A percentile compares a stretch with the other conserved stretches of the same genome.
These are phyloP conservation scores for Xylaria venustula DNA, from an alignment of 495 filamentous ascomycete genomes.

Conservation along the genomic window DNA sequence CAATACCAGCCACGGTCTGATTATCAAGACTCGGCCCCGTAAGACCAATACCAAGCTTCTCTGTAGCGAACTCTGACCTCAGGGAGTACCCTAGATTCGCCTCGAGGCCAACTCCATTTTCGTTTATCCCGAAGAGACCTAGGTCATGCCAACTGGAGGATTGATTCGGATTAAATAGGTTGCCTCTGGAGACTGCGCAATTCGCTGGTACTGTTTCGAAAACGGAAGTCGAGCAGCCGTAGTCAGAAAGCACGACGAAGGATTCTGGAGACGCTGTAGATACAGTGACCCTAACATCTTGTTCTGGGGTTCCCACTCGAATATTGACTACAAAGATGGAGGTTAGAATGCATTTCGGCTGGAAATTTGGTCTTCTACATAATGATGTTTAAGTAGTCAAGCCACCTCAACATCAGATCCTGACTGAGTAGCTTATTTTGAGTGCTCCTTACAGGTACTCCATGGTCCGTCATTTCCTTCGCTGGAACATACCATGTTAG, in stretches of 20 bases:
- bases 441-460: conserved; percentile 23
- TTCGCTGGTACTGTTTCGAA: conserved; percentile 31
- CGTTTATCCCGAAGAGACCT: conserved; percentile 36
- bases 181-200: conserved; percentile 48
- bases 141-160: conserved; percentile 49
- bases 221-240: conserved; percentile 34
- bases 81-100: conserved; percentile 42
- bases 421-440: too few species aligned
- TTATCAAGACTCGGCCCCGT: conserved; percentile 44
- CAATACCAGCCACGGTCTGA: conserved; percentile 48
- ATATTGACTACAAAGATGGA: conserved; percentile 11
- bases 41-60: conserved; percentile 50
- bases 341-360: too few species aligned
- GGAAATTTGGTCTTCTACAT: too few species aligned
- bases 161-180: conserved; percentile 43
- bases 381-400: too few species aligned
- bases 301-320: conserved; percentile 36
- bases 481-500: conserved; percentile 19
- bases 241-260: conserved; percentile 37
- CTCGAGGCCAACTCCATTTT: conserved; percentile 38
- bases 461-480: conserved; percentile 45
- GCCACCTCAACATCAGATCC: too few species aligned
- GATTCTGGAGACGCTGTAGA: conserved; percentile 37
- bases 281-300: conserved; percentile 35
- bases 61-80: conserved; percentile 48